These are phyloP conservation scores for Aspergillus haitiensis DNA, from an alignment of 495 filamentous ascomycete species.

Conservation along the genomic window DNA sequence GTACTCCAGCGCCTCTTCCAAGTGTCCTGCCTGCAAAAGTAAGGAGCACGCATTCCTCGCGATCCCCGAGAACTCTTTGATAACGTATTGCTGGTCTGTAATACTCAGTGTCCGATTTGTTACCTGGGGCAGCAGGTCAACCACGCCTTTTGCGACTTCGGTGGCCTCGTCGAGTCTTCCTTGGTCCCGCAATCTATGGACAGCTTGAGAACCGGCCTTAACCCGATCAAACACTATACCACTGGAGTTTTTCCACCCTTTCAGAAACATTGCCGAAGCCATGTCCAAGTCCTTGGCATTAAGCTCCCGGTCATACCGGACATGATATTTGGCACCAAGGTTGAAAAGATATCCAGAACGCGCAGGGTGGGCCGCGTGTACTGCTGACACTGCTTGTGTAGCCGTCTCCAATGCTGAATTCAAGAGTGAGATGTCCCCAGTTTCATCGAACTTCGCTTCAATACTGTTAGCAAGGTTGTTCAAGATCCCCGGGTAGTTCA, in stretches of 20 bases:
- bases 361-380: not conserved
- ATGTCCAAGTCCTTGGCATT: not conserved
- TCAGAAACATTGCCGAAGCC: not conserved
- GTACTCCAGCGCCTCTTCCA: not conserved
- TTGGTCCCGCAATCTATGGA: not conserved
- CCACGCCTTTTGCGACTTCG: slow-evolving; percentile 2
- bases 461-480: not conserved
- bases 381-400: not conserved
- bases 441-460: not conserved
- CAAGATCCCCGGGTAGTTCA: not conserved
- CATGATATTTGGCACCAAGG: not conserved
- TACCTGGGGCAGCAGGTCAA: slow-evolving; percentile 1
- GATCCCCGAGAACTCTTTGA: not conserved
- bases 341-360: not conserved
- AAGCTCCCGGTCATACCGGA: not conserved
- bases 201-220: slow-evolving; percentile 1
- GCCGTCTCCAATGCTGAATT: not conserved
- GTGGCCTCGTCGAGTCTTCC: not conserved
- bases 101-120: not conserved
- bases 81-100: slow-evolving; percentile 4
- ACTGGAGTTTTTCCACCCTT: not conserved
- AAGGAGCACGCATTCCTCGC: not conserved
- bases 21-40: not conserved
- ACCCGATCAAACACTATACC: not conserved
- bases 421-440: not conserved